These are phyloP conservation scores for Plasmodium inui DNA, from an alignment of 169 alveolate species.

Conservation along the genomic window DNA sequence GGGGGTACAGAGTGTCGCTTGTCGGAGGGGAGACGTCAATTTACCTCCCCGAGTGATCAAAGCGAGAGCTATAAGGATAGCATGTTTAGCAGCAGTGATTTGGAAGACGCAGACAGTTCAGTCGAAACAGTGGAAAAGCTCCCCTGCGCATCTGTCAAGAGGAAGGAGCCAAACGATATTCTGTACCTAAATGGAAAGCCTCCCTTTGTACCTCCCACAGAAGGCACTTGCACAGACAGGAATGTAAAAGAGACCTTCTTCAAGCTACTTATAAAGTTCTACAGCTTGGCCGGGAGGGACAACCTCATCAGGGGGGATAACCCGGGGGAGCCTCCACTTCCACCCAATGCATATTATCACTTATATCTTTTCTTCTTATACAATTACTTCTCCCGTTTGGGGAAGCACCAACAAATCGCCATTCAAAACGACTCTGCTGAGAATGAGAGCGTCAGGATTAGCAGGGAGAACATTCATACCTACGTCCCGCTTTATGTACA, in stretches of 20 bases:
- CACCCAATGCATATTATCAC: slow-evolving; percentile 3
- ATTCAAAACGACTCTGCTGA: slow-evolving; percentile 5
- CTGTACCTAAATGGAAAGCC: slow-evolving; percentile 36
- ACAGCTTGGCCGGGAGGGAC: not conserved
- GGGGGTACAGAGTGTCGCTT: not conserved
- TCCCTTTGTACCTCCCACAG: slow-evolving; percentile 10
- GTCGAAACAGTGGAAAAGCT: not conserved
- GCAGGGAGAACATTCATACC: slow-evolving; percentile 31
- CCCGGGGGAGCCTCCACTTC: not conserved
- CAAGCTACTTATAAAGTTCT: not conserved
- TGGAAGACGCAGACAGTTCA: not conserved
- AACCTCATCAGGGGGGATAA: not conserved
- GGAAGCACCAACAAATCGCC: slow-evolving; percentile 1
- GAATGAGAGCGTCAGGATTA: slow-evolving; percentile 15
- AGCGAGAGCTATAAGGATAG: not conserved
- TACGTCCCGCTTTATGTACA: slow-evolving; percentile 9
- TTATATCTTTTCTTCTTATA: slow-evolving; percentile 23
- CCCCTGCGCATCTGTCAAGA: not conserved
- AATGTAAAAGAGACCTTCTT: not conserved
- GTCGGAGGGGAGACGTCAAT: not conserved
- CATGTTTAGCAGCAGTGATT: not conserved
- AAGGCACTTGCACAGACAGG: not conserved
- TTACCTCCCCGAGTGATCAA: not conserved
- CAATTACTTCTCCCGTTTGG: slow-evolving; percentile 23
- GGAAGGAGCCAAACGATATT: slow-evolving; percentile 16